Evolutionary conservation across 495 filamentous ascomycete genomes (phyloP), one percentile per base, ranked within the genome.

Genomic region (Penicillium flavigenum): DNA sequence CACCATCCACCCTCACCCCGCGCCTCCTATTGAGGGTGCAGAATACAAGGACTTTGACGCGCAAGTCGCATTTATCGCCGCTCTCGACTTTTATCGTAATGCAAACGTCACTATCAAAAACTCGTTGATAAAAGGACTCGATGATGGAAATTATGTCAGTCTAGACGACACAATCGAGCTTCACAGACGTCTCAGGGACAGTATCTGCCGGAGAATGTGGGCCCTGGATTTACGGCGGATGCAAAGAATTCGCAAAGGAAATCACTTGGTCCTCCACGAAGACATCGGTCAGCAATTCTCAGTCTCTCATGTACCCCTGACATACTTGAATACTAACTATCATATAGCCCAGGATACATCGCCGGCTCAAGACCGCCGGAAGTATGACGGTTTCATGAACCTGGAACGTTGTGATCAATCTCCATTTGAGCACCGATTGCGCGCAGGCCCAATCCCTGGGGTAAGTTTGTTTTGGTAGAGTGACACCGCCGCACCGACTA

Each of bases 1-100:
- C n/a, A 80, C 77, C 0, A 74, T 86, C 11, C 81, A 83, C 56
- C 81, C 81, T 48, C 72, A 76, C 49, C 69, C 73, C 19, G 71
- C 71, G 22, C 73, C 75, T 3, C 73, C 74, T 0, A 66, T 70
- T 47, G 75, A 76, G 38, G 72, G 70, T 14, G 69, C 65, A 12
- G 75, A 78, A 47, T 72, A 70, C 51, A 76, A 73, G 51, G 73
- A 79, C 31, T 78, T 77, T 51, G 66, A 78, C 49, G 73, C 76
- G 1, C 72, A 78, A 51, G 68, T 66, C 1, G 70, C 72, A 47
- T 72, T 78, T 44, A 60, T 74, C 12, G 69, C 75, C 32, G 72
- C 67, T 39, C 71, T 79, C 42, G 74, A 70, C 49, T 76, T 76
- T 59, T 79, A 70, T 62, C 67, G 69, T 7, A 67, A 45, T 62